Evolutionary conservation across 257 asterid species (phyloP).

Genomic region (Perilla frutescens): DNA sequence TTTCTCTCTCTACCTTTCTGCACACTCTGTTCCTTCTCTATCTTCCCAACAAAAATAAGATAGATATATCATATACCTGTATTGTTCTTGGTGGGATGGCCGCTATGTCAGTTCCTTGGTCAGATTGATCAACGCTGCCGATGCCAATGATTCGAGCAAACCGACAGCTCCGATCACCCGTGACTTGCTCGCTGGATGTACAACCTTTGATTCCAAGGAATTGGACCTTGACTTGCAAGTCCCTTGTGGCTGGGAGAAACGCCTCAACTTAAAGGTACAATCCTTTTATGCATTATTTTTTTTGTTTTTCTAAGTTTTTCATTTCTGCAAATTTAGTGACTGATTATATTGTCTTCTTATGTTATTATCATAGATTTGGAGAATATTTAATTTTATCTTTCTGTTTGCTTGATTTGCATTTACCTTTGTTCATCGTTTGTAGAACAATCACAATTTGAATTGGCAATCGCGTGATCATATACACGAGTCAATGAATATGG

Average conservation of each 20-base stretch:
- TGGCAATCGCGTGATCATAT: conserved; percentile 4
- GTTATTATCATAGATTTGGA: background rate
- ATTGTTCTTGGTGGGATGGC: conserved; percentile 55
- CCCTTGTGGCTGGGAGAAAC: conserved; percentile 94
- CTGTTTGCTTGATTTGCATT: background rate
- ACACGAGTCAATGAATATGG: background rate
- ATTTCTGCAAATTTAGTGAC: no score
- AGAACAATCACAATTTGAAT: conserved; percentile 9
- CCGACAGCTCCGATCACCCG: conserved; percentile 71
- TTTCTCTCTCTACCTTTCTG: background rate
- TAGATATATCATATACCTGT: background rate
- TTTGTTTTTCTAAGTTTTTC: no score
- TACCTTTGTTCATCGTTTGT: background rate
- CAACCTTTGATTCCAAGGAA: conserved; percentile 70
- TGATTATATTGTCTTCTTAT: no score
- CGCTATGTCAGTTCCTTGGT: conserved; percentile 73
- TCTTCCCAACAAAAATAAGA: conserved; percentile 20
- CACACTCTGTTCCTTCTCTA: conserved; percentile 5
- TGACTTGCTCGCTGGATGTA: conserved; percentile 78
- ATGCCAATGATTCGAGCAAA: conserved; percentile 49
- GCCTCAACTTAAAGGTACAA: conserved; percentile 79
- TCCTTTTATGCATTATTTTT: background rate
- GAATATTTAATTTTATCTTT: background rate
- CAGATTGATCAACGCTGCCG: conserved; percentile 67
- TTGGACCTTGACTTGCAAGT: conserved; percentile 93